Percentiles rank a stretch among this genome's conserved stretches.
Evolutionary conservation across 495 filamentous ascomycete genomes (phyloP).

Genomic region (Acidomyces sp.): DNA sequence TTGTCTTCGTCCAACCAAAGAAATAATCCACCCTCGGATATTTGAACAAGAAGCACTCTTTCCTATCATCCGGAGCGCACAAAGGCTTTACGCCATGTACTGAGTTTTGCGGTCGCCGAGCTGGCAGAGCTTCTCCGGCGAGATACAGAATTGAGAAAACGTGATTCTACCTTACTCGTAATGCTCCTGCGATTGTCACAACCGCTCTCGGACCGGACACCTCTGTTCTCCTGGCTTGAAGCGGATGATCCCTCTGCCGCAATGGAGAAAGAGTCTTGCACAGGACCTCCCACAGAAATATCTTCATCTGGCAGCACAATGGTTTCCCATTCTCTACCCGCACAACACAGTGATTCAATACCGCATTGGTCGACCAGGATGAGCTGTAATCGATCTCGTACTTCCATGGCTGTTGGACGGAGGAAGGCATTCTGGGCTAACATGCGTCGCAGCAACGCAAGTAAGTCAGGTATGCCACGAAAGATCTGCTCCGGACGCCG

Average conservation of each 20-base stretch:
- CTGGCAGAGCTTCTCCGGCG: constrained; percentile 4
- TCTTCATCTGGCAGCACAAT: background rate
- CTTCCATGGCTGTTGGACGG: constrained; percentile 23
- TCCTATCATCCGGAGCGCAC: background rate
- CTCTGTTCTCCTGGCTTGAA: background rate
- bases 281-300: background rate
- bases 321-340: constrained; percentile 9
- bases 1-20: too few relatives aligned
- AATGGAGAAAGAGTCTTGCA: constrained; percentile 6
- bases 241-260: background rate
- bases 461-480: constrained; percentile 22
- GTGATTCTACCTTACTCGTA: background rate
- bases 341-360: constrained; percentile 18
- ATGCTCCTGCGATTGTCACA: background rate
- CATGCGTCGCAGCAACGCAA: constrained; percentile 26
- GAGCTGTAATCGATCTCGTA: constrained; percentile 23
- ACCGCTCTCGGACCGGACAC: background rate
- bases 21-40: too few relatives aligned
- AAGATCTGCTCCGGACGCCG: constrained; percentile 16
- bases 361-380: constrained; percentile 22
- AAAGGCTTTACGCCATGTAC: constrained; percentile 2
- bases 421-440: constrained; percentile 22
- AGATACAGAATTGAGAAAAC: background rate
- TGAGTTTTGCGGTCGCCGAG: constrained; percentile 2
- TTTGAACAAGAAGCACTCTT: too few relatives aligned